Evolutionary conservation across 192 early-diverging fungal species (phyloP), one percentile per base, ranked within the genome.

Genomic region (Rhizoclosmatium globosum): DNA sequence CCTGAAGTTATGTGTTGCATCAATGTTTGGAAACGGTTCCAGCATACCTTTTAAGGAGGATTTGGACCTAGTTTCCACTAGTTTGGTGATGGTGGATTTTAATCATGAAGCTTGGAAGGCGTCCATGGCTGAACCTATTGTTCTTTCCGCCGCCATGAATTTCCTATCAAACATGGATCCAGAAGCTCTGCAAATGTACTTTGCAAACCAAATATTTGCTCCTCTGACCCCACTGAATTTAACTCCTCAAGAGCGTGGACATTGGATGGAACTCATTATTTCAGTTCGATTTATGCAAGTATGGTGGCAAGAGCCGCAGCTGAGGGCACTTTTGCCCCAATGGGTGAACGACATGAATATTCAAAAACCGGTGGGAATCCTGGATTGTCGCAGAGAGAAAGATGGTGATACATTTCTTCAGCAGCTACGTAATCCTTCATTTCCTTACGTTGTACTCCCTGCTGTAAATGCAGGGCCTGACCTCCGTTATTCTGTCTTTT

Each of bases 401-500:
- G 13, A 42, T 73, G 46, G 66, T 42, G 71, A 77, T 41, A 23
- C 13, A 3, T 77, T 77, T 48, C 0, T 77, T 7, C 2, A 77
- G 60, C 62, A 77, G 23, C 2, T 77, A 11, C 68, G 11, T 13
- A 71, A 77, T 11, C 42, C 62, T 68, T 9, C 39, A 2, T 77
- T 19, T 77, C 76, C 76, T 11, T 2, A 31, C 19, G 6, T 77
- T 17, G 47, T 71, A 38, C 38, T 77, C 15, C 76, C 76, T 39
- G 17, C 64, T 70, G 64, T 31, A 0, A 77, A 77, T 72, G 76
- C 76, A 4, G 76, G 76, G 3, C 76, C 76, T 19, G 76, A 77
- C 61, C 56, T 77, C 2, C 64, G 43, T 3, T 77, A 77, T 47
- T 77, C 76, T 2, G 41, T 71, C 13, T 71, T 77, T 15, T 71